Evolutionary conservation across 345 rosid species (phyloP).

Genomic region (Sisymbrium altissimum): DNA sequence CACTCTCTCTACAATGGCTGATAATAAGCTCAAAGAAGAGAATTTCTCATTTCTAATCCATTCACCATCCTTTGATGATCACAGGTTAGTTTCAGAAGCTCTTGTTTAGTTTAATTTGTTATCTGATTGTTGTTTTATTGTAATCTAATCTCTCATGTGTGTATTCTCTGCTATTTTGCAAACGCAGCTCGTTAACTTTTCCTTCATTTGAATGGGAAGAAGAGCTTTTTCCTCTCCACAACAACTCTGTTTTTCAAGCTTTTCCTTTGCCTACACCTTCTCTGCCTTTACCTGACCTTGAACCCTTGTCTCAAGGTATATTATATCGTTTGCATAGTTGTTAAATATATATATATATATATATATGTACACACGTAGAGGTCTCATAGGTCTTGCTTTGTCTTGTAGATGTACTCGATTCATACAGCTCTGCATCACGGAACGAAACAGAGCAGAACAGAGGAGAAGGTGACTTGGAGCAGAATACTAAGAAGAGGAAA

Average conservation of each 20-base stretch:
- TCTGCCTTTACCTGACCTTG: constrained; percentile 34
- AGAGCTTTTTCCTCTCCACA: constrained; percentile 27
- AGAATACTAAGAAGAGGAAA: constrained; percentile 13
- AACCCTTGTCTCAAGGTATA: constrained; percentile 37
- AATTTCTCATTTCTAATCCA: constrained; percentile 12
- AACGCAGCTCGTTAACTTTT: constrained; percentile 15
- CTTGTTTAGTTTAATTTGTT: background rate
- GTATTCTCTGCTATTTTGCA: background rate
- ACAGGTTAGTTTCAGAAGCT: constrained; percentile 9
- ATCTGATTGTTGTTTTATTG: background rate
- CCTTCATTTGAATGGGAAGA: constrained; percentile 34
- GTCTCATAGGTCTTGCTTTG: constrained; percentile 12
- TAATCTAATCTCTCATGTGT: background rate
- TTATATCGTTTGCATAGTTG: background rate
- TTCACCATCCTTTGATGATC: constrained; percentile 17
- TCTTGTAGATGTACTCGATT: constrained; percentile 23
- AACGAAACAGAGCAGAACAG: constrained; percentile 31
- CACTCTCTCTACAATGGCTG: constrained; percentile 17
- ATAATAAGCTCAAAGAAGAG: constrained; percentile 16
- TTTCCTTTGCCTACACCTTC: constrained; percentile 34
- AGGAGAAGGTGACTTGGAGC: constrained; percentile 21
- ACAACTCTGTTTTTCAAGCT: constrained; percentile 16
- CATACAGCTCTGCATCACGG: constrained; percentile 32
- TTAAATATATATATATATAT: background rate
- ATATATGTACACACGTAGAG: background rate